phyloP scores from a whole-genome alignment of 1,284 basidiomycete genomes.

The Erythrobasidium hasegawianum region DNA sequence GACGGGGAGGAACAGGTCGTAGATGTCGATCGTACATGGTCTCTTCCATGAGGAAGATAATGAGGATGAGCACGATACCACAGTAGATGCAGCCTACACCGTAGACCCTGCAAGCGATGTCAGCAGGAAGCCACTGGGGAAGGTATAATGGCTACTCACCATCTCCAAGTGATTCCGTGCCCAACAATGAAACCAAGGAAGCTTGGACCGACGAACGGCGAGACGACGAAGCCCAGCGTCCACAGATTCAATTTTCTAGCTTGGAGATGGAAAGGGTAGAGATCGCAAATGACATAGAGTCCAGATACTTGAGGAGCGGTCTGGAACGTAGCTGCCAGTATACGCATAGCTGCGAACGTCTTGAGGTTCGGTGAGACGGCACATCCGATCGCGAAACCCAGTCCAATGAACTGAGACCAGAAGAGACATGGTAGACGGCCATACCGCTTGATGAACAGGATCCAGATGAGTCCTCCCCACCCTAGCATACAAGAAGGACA shows the following conservation, averaged over 20 bases:
- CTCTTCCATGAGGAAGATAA: slow-evolving; percentile 61
- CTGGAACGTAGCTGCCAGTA: slow-evolving; percentile 66
- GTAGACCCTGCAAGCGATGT: slow-evolving; percentile 59
- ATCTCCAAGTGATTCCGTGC: slow-evolving; percentile 11
- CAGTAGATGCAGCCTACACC: slow-evolving; percentile 63
- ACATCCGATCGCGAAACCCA: slow-evolving; percentile 50
- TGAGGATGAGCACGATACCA: slow-evolving; percentile 57
- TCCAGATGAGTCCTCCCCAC: slow-evolving; percentile 61
- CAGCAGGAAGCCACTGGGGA: slow-evolving; percentile 44
- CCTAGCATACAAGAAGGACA: slow-evolving; percentile 66
- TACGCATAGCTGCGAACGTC: slow-evolving; percentile 60
- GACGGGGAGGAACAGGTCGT: slow-evolving; percentile 54
- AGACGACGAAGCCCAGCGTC: slow-evolving; percentile 60
- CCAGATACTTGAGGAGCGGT: slow-evolving; percentile 53
- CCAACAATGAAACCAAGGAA: slow-evolving; percentile 35
- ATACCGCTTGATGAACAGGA: slow-evolving; percentile 59
- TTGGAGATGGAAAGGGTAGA: slow-evolving; percentile 71
- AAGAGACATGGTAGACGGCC: slow-evolving; percentile 62
- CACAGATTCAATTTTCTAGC: slow-evolving; percentile 70
- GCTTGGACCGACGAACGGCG: slow-evolving; percentile 50
- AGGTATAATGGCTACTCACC: too few relatives aligned
- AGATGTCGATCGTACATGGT: slow-evolving; percentile 67
- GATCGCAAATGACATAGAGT: slow-evolving; percentile 56
- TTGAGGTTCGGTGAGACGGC: slow-evolving; percentile 58
- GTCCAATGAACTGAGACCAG: slow-evolving; percentile 57